A percentile compares a stretch with the other conserved stretches of the same genome.
These are phyloP conservation scores for Ophiostoma australiae DNA, from an alignment of 2,329 filamentous ascomycete species.

Conservation along the genomic window DNA sequence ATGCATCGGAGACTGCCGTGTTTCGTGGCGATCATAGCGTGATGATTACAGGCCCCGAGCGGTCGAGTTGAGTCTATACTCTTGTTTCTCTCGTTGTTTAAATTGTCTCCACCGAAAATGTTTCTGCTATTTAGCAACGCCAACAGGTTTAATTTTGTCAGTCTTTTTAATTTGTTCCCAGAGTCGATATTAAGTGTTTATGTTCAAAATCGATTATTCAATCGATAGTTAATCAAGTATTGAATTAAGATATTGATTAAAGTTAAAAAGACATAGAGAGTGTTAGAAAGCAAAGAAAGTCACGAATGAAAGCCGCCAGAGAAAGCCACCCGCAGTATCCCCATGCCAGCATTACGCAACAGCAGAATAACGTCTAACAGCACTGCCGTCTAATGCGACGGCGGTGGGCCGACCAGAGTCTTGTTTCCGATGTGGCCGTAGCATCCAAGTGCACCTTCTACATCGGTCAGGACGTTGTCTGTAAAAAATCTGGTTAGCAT, in stretches of 20 bases:
- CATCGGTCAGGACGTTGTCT: conserved; percentile 38
- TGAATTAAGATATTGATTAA: neutral
- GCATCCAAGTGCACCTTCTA: conserved; percentile 38
- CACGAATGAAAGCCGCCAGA: neutral
- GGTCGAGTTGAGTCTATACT: neutral
- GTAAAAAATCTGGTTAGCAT: conserved; percentile 1
- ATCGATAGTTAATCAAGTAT: neutral
- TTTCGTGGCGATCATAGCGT: conserved; percentile 1
- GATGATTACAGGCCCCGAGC: neutral
- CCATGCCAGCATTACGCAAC: neutral
- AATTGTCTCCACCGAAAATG: neutral
- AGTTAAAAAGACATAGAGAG: neutral
- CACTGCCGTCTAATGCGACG: neutral
- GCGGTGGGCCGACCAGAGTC: conserved; percentile 26
- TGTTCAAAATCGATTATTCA: neutral
- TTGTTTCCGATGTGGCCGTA: conserved; percentile 38
- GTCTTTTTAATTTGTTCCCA: neutral
- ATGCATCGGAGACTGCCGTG: neutral
- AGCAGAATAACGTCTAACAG: neutral
- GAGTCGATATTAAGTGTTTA: neutral
- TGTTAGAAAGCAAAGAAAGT: neutral
- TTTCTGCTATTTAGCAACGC: neutral
- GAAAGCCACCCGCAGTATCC: neutral
- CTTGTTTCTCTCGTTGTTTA: neutral
- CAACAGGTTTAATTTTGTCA: too few species aligned